Base-by-base conservation (phyloP, 371 early-diverging fungal genomes). In the Mortierella sp. region DNA sequence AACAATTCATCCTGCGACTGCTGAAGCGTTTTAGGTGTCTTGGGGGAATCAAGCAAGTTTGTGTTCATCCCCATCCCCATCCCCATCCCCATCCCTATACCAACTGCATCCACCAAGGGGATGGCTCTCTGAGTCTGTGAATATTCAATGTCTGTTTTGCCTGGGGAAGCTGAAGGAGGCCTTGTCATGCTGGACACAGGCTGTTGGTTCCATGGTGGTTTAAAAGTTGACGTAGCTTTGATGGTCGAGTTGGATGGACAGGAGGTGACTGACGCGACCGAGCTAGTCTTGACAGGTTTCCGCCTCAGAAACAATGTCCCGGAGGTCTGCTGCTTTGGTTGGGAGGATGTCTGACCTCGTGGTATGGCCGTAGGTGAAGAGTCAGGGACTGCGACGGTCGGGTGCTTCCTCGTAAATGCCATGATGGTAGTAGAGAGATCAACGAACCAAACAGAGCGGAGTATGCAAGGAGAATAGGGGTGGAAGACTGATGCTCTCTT, bases 1-100 rank as follows among this genome's bases (percentile, higher is more conserved):
- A 65, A 64, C 39, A 74, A n/a, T 7, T 74, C 76, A 9, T 68
- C 58, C 42, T 74, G 76, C 21, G 76, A 61, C 56, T 69, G 64
- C 19, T 69, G 51, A 46, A 69, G 69, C 0, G 61, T 46, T 23
- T 45, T 55, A 43, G 54, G 56, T 16, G 51, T 56, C 13, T 59
- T n/a, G n/a, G n/a, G n/a, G n/a, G n/a, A n/a, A n/a, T n/a, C 39
- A 41, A 47, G 12, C 1, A 46, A 43, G n/a, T 47, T 38, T 9
- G 41, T 38, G 0, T 53, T 45, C 27, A 30, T 26, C 8, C 23
- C 30, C 57, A 59, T 58, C 21, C 50, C 61, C 66, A 58, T 61
- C 2, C 59, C 66, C 49, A 38, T 56, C 9, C 48, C 54, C 34
- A 51, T 52, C 3, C 42, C 34, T 19, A 41, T 42, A 16, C n/a